Percentiles rank a stretch among this genome's conserved stretches.
Conservation (phyloP, 2,329 filamentous ascomycete species). For the Exophiala sideris region DNA sequence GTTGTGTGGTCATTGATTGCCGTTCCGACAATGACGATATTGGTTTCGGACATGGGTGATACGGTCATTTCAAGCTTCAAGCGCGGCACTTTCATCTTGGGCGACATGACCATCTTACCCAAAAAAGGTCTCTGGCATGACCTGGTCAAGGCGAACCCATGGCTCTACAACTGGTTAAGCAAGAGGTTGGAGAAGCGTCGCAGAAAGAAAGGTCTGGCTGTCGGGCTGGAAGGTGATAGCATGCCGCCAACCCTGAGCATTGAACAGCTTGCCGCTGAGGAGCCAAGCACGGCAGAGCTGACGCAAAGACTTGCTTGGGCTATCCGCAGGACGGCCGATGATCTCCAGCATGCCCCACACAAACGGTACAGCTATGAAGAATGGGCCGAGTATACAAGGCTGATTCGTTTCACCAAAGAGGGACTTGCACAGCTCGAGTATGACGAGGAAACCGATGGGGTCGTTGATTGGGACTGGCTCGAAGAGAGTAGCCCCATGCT, state of each 20-base stretch:
- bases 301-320: constrained; percentile 63
- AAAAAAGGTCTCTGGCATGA: constrained; percentile 55
- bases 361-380: constrained; percentile 75
- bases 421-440: constrained; percentile 34
- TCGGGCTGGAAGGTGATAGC: constrained; percentile 27
- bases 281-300: constrained; percentile 55
- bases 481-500: constrained; percentile 66
- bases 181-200: constrained; percentile 44
- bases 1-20: constrained; percentile 90
- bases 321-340: constrained; percentile 63
- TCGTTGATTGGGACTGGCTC: constrained; percentile 71
- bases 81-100: constrained; percentile 57
- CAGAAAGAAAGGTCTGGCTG: constrained; percentile 47
- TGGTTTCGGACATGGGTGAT: constrained; percentile 79
- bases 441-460: constrained; percentile 55
- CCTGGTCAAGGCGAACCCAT: constrained; percentile 47
- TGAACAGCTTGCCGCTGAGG: constrained; percentile 48
- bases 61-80: constrained; percentile 71
- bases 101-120: constrained; percentile 65
- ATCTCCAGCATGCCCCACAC: constrained; percentile 57
- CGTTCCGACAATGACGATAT: constrained; percentile 80
- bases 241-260: constrained; percentile 29
- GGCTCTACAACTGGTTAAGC: constrained; percentile 38
- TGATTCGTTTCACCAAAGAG: constrained; percentile 60
- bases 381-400: constrained; percentile 78